These are phyloP conservation scores for Globisporangium yorkense DNA, from an alignment of 352 stramenopile species.

Conservation along the genomic window DNA sequence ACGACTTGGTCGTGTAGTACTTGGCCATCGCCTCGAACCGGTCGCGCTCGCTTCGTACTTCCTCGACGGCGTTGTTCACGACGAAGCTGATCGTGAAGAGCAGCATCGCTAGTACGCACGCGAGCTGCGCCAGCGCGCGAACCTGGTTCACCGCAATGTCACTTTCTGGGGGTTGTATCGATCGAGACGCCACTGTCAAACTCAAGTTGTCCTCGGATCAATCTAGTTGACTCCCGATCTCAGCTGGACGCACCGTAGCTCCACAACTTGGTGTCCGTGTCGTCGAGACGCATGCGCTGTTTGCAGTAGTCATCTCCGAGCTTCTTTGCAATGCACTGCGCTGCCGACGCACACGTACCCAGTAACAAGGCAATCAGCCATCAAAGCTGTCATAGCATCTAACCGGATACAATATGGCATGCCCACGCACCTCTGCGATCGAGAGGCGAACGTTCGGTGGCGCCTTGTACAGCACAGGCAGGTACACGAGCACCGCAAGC, in stretches of 20 bases:
- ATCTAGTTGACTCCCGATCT: no score
- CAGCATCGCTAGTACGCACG: conserved; percentile 46
- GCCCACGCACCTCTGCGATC: conserved; percentile 22
- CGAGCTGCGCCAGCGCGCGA: conserved; percentile 48
- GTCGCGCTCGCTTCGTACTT: conserved; percentile 18
- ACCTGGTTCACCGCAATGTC: conserved; percentile 48
- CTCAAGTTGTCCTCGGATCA: background rate
- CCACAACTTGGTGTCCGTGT: conserved; percentile 44
- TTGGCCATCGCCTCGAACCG: conserved; percentile 12
- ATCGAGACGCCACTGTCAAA: background rate
- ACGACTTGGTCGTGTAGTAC: conserved; percentile 7
- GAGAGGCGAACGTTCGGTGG: conserved; percentile 29
- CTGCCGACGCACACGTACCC: conserved; percentile 2
- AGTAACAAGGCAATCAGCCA: background rate
- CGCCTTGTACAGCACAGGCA: conserved; percentile 43
- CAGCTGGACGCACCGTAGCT: conserved; percentile 34
- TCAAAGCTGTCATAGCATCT: no score
- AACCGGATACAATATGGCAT: background rate
- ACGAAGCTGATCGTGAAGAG: conserved; percentile 58
- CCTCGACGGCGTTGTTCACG: conserved; percentile 34
- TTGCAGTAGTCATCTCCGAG: conserved; percentile 54
- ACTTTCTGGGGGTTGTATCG: conserved; percentile 17
- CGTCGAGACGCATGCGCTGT: conserved; percentile 35
- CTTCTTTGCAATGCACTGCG: conserved; percentile 30
- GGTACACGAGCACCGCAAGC: conserved; percentile 47